These are phyloP conservation scores for Silene noctiflora DNA, from an alignment of 179 eudicot species.

Conservation along the genomic window DNA sequence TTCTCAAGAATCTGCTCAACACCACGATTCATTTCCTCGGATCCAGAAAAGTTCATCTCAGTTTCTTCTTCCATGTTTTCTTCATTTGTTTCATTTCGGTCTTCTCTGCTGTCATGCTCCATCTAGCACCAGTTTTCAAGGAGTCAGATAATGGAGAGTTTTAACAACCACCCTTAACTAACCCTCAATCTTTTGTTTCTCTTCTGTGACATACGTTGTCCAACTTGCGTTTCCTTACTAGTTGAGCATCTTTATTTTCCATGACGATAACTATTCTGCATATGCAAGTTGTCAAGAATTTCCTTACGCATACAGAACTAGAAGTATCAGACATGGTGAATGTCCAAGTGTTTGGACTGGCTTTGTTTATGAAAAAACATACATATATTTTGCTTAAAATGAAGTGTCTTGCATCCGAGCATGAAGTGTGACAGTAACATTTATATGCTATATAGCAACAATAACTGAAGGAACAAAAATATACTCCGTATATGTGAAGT, in stretches of 20 bases:
- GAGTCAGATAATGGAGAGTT: constrained; percentile 15
- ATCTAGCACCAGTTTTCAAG: constrained; percentile 35
- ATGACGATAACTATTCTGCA: constrained; percentile 34
- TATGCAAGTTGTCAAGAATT: constrained; percentile 4
- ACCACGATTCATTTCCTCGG: constrained; percentile 76
- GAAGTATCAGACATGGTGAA: no score
- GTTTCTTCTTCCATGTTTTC: constrained; percentile 54
- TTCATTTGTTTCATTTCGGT: constrained; percentile 35
- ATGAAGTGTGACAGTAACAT: background rate
- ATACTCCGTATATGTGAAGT: background rate
- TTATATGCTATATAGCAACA: background rate
- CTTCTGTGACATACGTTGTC: constrained; percentile 36
- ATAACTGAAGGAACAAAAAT: background rate
- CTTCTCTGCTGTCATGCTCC: constrained; percentile 39
- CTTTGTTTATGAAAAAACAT: background rate
- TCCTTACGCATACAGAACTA: background rate
- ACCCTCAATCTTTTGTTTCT: background rate
- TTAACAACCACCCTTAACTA: constrained; percentile 13
- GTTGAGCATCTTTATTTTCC: constrained; percentile 41
- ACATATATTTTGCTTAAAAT: background rate
- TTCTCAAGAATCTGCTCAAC: constrained; percentile 64
- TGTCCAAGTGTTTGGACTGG: background rate
- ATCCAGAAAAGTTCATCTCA: constrained; percentile 45
- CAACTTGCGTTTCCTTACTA: constrained; percentile 54
- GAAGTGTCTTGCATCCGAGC: background rate